A percentile compares a stretch with the other conserved stretches of the same genome.
phyloP scores from a whole-genome alignment of 2,329 filamentous ascomycete species.

The Neocucurbitaria cava region DNA sequence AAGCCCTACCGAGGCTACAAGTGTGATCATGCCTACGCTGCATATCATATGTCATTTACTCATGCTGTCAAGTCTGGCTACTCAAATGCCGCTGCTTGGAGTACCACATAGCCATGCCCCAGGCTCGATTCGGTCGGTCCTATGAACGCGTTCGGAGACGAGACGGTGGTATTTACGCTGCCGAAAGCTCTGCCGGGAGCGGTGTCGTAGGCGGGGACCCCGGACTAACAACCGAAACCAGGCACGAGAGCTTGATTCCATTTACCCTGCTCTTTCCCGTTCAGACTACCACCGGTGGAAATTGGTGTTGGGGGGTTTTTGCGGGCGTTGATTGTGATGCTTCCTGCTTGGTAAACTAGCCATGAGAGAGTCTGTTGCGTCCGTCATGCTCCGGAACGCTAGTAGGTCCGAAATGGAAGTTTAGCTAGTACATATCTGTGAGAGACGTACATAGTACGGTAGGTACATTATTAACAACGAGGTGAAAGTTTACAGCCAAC shows the following conservation, averaged over 20 bases:
- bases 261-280: not conserved
- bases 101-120: not conserved
- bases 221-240: not conserved
- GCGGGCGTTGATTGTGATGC: not conserved
- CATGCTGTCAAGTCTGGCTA: not conserved
- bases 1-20: constrained; percentile 2
- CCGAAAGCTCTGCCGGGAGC: constrained; percentile 2
- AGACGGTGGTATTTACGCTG: not conserved
- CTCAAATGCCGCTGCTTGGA: constrained; percentile 3
- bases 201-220: not conserved
- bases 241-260: not conserved
- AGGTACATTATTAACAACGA: no score
- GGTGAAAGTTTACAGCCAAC: no score
- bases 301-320: not conserved
- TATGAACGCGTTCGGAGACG: not conserved
- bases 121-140: not conserved
- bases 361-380: not conserved
- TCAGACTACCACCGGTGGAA: not conserved
- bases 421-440: no score
- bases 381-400: constrained; percentile 8
- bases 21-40: not conserved
- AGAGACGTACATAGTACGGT: no score
- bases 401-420: no score
- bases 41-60: not conserved
- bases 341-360: not conserved